Conservation (phyloP, 2,329 filamentous ascomycete genomes). For the Macroventuria anomochaeta region DNA sequence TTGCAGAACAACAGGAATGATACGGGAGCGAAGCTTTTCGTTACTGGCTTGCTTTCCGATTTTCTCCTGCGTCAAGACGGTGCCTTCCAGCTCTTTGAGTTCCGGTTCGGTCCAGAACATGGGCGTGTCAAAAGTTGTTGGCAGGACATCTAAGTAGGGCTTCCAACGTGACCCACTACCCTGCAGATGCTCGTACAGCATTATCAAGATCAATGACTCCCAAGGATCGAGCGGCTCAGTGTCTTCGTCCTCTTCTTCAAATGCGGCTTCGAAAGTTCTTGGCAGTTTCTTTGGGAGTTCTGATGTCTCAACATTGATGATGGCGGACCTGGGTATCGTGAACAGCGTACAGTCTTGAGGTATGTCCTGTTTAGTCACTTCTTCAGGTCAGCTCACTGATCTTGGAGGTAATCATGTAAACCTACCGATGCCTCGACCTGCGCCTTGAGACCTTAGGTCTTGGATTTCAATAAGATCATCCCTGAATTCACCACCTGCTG, state of each 20-base stretch:
- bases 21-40: conserved; percentile 23
- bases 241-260: conserved; percentile 25
- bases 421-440: conserved; percentile 34
- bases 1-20: conserved; percentile 23
- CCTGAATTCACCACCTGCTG: conserved; percentile 27
- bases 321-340: conserved; percentile 28
- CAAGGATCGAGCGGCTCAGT: conserved; percentile 27
- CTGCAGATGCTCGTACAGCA: conserved; percentile 31
- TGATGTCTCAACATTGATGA: conserved; percentile 32
- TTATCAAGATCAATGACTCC: conserved; percentile 29
- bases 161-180: conserved; percentile 31
- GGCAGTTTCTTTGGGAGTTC: conserved; percentile 24
- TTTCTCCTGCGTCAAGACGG: conserved; percentile 28
- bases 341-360: conserved; percentile 28
- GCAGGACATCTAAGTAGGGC: conserved; percentile 31
- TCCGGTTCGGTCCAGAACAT: conserved; percentile 31
- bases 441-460: conserved; percentile 28
- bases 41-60: conserved; percentile 31
- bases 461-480: conserved; percentile 31
- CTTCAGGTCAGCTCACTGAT: not conserved
- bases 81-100: conserved; percentile 28
- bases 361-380: conserved; percentile 27
- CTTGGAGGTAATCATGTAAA: too few species aligned
- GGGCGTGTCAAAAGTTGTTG: conserved; percentile 29
- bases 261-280: conserved; percentile 20